These are phyloP conservation scores for Naumovozyma dairenensis DNA, from an alignment of 805 yeast genomes.

Conservation along the genomic window DNA sequence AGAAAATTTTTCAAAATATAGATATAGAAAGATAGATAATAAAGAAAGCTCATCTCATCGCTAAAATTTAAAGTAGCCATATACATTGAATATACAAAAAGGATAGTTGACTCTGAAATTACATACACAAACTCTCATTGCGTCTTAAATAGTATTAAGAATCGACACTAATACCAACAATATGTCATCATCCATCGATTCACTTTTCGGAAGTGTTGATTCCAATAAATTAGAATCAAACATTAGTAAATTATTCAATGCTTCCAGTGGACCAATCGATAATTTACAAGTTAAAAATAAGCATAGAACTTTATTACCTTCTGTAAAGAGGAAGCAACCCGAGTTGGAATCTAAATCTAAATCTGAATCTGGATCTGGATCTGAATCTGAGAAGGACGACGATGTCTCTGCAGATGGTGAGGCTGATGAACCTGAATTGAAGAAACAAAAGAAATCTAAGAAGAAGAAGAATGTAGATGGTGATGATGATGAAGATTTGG, in stretches of 20 bases:
- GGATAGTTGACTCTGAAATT: too few relatives aligned
- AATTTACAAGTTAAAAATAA: constrained; percentile 2
- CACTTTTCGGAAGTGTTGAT: constrained; percentile 27
- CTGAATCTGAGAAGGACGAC: constrained; percentile 3
- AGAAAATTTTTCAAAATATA: constrained; percentile 11
- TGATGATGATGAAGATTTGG: constrained; percentile 37
- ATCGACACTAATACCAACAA: too few relatives aligned
- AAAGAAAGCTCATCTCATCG: constrained; percentile 17
- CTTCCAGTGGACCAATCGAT: constrained; percentile 41
- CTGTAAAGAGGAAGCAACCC: constrained; percentile 4
- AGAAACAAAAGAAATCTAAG: constrained; percentile 12
- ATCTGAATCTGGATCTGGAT: not conserved
- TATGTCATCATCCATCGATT: constrained; percentile 22
- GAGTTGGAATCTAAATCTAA: constrained; percentile 9
- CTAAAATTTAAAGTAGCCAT: too few relatives aligned
- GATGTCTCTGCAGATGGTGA: constrained; percentile 3
- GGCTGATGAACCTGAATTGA: not conserved
- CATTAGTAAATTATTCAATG: constrained; percentile 30
- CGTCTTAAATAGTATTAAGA: too few relatives aligned
- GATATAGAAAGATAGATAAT: not conserved
- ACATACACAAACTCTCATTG: too few relatives aligned
- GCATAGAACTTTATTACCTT: constrained; percentile 17
- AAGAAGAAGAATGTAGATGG: constrained; percentile 19
- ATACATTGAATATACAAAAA: too few relatives aligned
- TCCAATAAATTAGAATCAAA: constrained; percentile 26